These are phyloP conservation scores for Ophiostoma ips DNA, from an alignment of 2,329 filamentous ascomycete genomes.

Conservation along the genomic window DNA sequence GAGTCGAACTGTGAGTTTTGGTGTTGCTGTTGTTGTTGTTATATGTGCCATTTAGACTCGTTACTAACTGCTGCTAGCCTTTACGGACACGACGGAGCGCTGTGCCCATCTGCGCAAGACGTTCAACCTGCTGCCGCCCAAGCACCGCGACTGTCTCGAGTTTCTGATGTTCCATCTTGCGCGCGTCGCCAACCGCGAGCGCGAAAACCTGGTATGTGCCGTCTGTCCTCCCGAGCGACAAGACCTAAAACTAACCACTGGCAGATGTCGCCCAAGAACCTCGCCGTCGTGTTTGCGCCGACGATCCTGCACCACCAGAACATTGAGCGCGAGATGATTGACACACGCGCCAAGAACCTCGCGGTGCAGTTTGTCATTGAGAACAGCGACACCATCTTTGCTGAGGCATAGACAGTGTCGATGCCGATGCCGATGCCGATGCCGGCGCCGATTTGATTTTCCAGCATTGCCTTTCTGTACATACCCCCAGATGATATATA, in stretches of 20 bases:
- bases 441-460: background rate
- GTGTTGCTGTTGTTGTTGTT: background rate
- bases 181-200: slow-evolving; percentile 68
- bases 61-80: slow-evolving; percentile 29
- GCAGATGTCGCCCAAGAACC: slow-evolving; percentile 81
- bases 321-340: slow-evolving; percentile 86
- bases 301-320: slow-evolving; percentile 91
- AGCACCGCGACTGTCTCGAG: slow-evolving; percentile 79
- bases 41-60: background rate
- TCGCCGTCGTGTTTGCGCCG: slow-evolving; percentile 93
- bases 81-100: slow-evolving; percentile 52
- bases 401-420: slow-evolving; percentile 24
- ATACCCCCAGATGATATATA: slow-evolving; percentile 3
- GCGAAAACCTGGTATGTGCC: slow-evolving; percentile 50
- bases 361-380: slow-evolving; percentile 90
- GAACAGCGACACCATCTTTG: slow-evolving; percentile 71
- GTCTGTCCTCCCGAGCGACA: slow-evolving; percentile 29
- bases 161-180: slow-evolving; percentile 90
- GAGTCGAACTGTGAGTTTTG: slow-evolving; percentile 56
- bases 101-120: slow-evolving; percentile 58
- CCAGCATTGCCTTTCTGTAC: slow-evolving; percentile 3
- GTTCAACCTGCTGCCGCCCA: slow-evolving; percentile 64
- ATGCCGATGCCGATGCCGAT: background rate
- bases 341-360: slow-evolving; percentile 86
- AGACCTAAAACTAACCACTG: slow-evolving; percentile 16